These are phyloP conservation scores for Spirogloea muscicola DNA, from an alignment of 139 green algal genomes.

Conservation along the genomic window DNA sequence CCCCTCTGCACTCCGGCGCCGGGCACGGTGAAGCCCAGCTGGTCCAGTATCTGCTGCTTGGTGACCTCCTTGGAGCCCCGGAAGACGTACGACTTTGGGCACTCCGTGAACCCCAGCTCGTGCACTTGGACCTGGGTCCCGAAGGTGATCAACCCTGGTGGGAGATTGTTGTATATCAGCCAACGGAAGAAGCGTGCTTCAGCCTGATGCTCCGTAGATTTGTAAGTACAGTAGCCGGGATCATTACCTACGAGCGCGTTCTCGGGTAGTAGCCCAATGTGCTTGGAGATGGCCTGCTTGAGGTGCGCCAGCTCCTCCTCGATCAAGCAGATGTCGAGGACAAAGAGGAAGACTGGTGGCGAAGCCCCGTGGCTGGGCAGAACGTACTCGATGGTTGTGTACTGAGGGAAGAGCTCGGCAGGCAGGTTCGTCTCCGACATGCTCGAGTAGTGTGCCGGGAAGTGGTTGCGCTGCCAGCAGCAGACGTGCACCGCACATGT, in stretches of 20 bases:
- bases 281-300: too few relatives aligned
- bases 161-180: too few relatives aligned
- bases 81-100: slow-evolving; percentile 90
- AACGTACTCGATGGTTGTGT: slow-evolving; percentile 95
- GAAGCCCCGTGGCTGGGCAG: slow-evolving; percentile 49
- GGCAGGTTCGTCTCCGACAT: slow-evolving; percentile 81
- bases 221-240: too few relatives aligned
- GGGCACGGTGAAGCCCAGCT: slow-evolving; percentile 76
- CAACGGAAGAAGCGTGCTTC: too few relatives aligned
- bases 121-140: slow-evolving; percentile 90
- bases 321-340: slow-evolving; percentile 87
- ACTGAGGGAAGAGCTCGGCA: slow-evolving; percentile 93
- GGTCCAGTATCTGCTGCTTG: slow-evolving; percentile 63
- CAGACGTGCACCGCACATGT: too few relatives aligned
- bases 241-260: slow-evolving; percentile 64
- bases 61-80: too few relatives aligned
- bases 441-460: slow-evolving; percentile 88
- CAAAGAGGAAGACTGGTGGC: slow-evolving; percentile 83
- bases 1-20: too few relatives aligned
- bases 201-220: too few relatives aligned
- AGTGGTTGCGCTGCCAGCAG: slow-evolving; percentile 81
- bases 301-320: slow-evolving; percentile 61
- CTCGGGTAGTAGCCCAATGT: slow-evolving; percentile 54
- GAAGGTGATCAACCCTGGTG: slow-evolving; percentile 93
- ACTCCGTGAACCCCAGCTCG: slow-evolving; percentile 89